Evolutionary conservation across 2,329 filamentous ascomycete genomes (phyloP).

Genomic region (Venturia pyrina): DNA sequence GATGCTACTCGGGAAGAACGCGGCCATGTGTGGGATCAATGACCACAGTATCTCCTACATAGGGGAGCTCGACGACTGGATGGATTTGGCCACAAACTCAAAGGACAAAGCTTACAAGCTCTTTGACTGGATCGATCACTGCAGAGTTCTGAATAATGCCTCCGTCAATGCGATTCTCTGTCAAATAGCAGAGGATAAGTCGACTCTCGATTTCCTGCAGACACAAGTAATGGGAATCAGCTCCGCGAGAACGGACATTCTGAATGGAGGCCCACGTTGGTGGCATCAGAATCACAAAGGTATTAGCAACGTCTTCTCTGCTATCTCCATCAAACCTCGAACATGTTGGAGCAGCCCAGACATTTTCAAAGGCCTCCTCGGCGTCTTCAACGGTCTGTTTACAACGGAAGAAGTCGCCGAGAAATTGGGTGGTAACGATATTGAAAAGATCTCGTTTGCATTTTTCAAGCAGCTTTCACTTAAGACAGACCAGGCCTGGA

Average conservation of each 20-base stretch:
- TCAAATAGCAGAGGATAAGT: too few relatives aligned
- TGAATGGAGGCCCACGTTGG: neutral
- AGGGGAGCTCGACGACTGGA: too few relatives aligned
- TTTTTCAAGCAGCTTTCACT: neutral
- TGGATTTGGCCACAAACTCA: too few relatives aligned
- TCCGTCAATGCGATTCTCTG: too few relatives aligned
- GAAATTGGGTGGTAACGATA: neutral
- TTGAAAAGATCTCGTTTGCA: neutral
- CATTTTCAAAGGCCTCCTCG: neutral
- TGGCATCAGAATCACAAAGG: neutral
- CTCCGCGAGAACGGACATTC: neutral
- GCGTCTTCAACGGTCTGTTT: neutral
- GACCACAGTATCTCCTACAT: too few relatives aligned
- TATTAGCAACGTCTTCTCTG: neutral
- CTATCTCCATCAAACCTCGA: neutral
- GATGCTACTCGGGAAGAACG: too few relatives aligned
- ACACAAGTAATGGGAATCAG: neutral
- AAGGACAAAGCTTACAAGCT: too few relatives aligned
- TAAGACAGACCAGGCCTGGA: neutral
- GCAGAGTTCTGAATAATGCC: too few relatives aligned
- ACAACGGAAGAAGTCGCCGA: neutral
- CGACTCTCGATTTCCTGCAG: too few relatives aligned
- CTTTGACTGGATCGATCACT: too few relatives aligned
- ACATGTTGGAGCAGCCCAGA: too few relatives aligned
- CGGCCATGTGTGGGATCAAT: too few relatives aligned